These are phyloP conservation scores for Bipolaris oryzae DNA, from an alignment of 2,329 filamentous ascomycete species.

Conservation along the genomic window DNA sequence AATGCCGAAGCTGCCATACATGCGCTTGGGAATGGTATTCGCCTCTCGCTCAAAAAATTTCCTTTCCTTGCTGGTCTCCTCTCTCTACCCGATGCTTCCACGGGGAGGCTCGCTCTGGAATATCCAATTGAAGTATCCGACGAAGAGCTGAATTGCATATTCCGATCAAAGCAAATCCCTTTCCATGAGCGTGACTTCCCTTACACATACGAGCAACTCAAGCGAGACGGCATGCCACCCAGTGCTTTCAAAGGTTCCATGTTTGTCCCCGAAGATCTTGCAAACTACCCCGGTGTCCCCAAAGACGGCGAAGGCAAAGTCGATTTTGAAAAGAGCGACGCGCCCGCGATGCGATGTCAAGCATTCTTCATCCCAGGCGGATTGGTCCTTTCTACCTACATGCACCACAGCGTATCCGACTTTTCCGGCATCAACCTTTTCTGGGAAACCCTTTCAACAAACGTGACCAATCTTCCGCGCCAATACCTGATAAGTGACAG, in stretches of 20 bases:
- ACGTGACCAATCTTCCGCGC: slow-evolving; percentile 30
- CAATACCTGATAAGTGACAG: slow-evolving; percentile 18
- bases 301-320: slow-evolving; percentile 38
- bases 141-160: slow-evolving; percentile 22
- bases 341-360: slow-evolving; percentile 40
- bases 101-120: slow-evolving; percentile 35
- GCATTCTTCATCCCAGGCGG: slow-evolving; percentile 46
- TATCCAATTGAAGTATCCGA: slow-evolving; percentile 33
- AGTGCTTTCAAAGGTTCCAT: slow-evolving; percentile 36
- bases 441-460: slow-evolving; percentile 32
- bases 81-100: slow-evolving; percentile 27
- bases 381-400: slow-evolving; percentile 43
- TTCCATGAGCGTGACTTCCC: slow-evolving; percentile 26
- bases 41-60: slow-evolving; percentile 31
- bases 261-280: slow-evolving; percentile 41
- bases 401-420: slow-evolving; percentile 42
- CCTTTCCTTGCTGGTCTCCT: slow-evolving; percentile 43
- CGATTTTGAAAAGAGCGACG: slow-evolving; percentile 30
- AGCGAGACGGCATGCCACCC: slow-evolving; percentile 40
- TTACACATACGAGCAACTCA: slow-evolving; percentile 39
- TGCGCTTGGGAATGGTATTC: slow-evolving; percentile 32
- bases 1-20: slow-evolving; percentile 35
- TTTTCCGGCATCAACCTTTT: slow-evolving; percentile 39
- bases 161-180: slow-evolving; percentile 30
- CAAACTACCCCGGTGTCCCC: slow-evolving; percentile 34